Evolutionary conservation across 768 basidiomycete genomes (phyloP).

Genomic region (Leccinellum luteum): DNA sequence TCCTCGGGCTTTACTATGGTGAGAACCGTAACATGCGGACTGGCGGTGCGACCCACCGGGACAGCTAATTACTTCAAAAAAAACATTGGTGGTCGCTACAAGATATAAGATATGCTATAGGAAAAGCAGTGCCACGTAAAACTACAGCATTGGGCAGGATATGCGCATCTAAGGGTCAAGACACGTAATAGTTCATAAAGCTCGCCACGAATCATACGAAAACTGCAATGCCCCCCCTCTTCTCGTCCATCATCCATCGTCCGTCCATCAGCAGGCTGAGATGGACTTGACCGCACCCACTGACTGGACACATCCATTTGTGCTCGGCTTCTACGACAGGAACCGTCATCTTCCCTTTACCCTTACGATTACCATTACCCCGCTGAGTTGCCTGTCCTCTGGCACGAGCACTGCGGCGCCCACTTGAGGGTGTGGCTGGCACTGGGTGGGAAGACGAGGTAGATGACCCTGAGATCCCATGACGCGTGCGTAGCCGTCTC

Average conservation of each 20-base stretch:
- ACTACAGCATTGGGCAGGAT: slow-evolving; percentile 2
- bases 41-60: neutral
- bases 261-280: slow-evolving; percentile 57
- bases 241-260: slow-evolving; percentile 58
- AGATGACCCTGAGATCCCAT: slow-evolving; percentile 11
- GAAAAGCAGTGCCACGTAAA: neutral
- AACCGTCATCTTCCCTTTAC: slow-evolving; percentile 34
- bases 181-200: slow-evolving; percentile 18
- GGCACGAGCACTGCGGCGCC: slow-evolving; percentile 4
- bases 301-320: slow-evolving; percentile 66
- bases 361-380: slow-evolving; percentile 29
- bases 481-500: slow-evolving; percentile 55
- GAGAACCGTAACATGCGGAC: neutral
- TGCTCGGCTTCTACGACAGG: slow-evolving; percentile 45
- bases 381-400: slow-evolving; percentile 5
- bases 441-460: slow-evolving; percentile 2
- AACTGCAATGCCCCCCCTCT: slow-evolving; percentile 37
- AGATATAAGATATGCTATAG: slow-evolving; percentile 15
- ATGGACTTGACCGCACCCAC: slow-evolving; percentile 52
- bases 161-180: neutral
- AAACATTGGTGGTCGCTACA: slow-evolving; percentile 11
- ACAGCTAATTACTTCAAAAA: neutral
- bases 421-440: slow-evolving; percentile 4
- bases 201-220: slow-evolving; percentile 34
- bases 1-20: slow-evolving; percentile 3